phyloP scores from a whole-genome alignment of 2,329 filamentous ascomycete genomes.

The Scytalidium lignicola region DNA sequence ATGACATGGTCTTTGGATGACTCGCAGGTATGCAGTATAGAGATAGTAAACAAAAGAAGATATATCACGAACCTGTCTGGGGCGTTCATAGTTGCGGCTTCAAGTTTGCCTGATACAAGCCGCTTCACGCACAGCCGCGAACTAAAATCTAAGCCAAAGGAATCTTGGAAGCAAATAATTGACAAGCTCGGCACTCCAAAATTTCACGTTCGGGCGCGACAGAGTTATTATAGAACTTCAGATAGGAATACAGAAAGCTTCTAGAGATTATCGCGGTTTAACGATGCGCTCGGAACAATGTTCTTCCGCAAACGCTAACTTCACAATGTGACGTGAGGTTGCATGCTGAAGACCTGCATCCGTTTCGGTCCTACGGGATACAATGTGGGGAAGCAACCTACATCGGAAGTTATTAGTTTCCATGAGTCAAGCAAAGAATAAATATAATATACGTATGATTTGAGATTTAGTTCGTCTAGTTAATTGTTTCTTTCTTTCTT shows the following conservation, averaged over 20 bases:
- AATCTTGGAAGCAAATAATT: neutral
- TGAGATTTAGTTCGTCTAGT: no score
- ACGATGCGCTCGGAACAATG: neutral
- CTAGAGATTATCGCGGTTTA: neutral
- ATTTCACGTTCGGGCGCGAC: neutral
- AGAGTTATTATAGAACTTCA: neutral
- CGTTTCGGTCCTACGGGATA: no score
- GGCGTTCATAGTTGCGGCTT: slow-evolving; percentile 41
- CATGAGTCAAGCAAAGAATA: no score
- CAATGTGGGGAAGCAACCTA: no score
- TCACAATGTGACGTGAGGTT: neutral
- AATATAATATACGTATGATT: no score
- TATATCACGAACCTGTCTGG: slow-evolving; percentile 42
- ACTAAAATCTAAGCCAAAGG: neutral
- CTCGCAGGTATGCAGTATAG: neutral
- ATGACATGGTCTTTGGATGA: neutral
- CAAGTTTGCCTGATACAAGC: neutral
- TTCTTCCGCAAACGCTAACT: neutral
- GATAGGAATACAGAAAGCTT: neutral
- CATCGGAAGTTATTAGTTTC: no score
- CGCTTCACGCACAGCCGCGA: neutral
- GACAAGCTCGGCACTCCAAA: neutral
- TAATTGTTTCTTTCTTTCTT: neutral
- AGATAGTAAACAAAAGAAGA: slow-evolving; percentile 9
- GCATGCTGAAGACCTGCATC: neutral